Percentiles rank a stretch among this genome's conserved stretches.
These are phyloP conservation scores for Lasiosphaeria hispida DNA, from an alignment of 495 filamentous ascomycete genomes.

Conservation along the genomic window DNA sequence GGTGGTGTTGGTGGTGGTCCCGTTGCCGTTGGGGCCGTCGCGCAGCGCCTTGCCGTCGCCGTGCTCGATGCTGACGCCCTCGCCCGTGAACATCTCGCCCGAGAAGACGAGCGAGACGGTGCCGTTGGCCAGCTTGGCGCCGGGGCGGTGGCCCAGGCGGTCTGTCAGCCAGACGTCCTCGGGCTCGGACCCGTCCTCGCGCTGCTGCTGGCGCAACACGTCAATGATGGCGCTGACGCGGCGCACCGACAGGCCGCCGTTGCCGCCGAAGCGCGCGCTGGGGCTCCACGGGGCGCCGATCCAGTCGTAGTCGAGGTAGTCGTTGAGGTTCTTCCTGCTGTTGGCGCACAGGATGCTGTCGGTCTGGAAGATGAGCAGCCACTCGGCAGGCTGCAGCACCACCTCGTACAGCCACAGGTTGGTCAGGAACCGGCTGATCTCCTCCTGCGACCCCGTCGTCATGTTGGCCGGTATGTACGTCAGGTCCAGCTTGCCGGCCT, in stretches of 20 bases:
- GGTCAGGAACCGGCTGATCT: slow-evolving; percentile 46
- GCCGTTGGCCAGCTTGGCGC: slow-evolving; percentile 44
- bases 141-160: slow-evolving; percentile 41
- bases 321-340: slow-evolving; percentile 41
- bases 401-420: slow-evolving; percentile 45
- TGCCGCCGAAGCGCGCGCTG: slow-evolving; percentile 42
- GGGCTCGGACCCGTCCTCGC: slow-evolving; percentile 35
- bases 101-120: slow-evolving; percentile 41
- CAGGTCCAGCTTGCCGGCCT: slow-evolving; percentile 45
- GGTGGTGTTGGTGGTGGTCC: background rate
- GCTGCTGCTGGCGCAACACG: slow-evolving; percentile 41
- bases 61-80: slow-evolving; percentile 19
- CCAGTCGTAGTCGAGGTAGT: slow-evolving; percentile 52
- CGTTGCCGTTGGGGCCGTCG: background rate
- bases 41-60: slow-evolving; percentile 1
- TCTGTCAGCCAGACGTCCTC: slow-evolving; percentile 53
- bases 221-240: slow-evolving; percentile 48
- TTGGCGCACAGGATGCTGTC: slow-evolving; percentile 53
- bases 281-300: slow-evolving; percentile 52
- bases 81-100: slow-evolving; percentile 41
- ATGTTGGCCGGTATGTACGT: slow-evolving; percentile 45
- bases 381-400: slow-evolving; percentile 43
- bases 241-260: slow-evolving; percentile 48
- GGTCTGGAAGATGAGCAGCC: slow-evolving; percentile 48
- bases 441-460: slow-evolving; percentile 42